Evolutionary conservation across 495 filamentous ascomycete genomes (phyloP), one percentile per base, ranked within the genome.

Genomic region (Parathielavia hyrcaniae): DNA sequence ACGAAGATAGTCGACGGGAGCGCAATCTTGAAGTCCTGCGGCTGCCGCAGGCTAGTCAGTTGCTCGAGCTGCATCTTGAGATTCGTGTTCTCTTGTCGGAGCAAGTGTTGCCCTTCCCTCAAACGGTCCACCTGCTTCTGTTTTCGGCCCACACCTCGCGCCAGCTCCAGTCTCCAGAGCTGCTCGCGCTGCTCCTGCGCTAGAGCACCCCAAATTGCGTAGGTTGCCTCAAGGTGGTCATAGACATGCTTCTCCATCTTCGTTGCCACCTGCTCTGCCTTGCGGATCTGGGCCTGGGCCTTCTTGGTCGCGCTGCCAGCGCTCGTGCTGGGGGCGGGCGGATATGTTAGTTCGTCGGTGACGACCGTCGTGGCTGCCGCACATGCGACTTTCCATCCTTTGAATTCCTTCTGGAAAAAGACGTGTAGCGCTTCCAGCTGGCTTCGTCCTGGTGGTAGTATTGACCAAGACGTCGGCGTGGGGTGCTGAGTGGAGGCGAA

Each of bases 81-180:
- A 64, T 90, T 84, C 39, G 81, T 81, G 22, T 85, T 83, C 67
- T 95, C 87, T 64, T 88, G 85, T 48, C 83, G 80, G 3, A 83
- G 77, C 11, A 76, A 67, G 19, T 84, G 83, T 23, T 90, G 80
- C 35, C 77, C 74, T 16, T 81, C 76, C 57, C 86, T 83, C 1
- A 83, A 61, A 16, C 80, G 79, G 56, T 83, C 76, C n/a, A 83
- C 77, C 61, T 84, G 80, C 54, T 88, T 84, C 40, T 82, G 73
- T 55, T 86, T 85, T n/a, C 81, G 76, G 10, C 81, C 82, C 48
- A 86, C 85, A 34, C 86, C 82, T 39, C 90, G 83, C 1, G 85
- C 84, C 40, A 89, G 77, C 65, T 92, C 89, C n/a, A 92, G 73
- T 34, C 78, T 82, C 91, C 91, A 96, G 5, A 81, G 68, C 38